Conservation (phyloP, 83 land plant genomes). For the Thuja plicata region DNA sequence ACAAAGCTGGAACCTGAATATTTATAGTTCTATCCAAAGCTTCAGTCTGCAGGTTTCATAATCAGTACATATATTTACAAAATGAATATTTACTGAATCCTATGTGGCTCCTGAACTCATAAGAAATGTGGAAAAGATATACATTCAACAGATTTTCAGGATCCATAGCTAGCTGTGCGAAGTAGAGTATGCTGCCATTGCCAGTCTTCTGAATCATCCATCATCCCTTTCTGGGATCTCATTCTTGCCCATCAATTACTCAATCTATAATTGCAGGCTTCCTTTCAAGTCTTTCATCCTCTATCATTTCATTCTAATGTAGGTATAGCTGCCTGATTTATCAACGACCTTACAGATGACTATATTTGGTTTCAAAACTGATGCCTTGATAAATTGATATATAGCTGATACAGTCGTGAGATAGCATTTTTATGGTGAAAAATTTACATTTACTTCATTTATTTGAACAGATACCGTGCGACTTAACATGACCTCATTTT, state of each 20-base stretch:
- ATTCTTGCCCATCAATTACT: neutral
- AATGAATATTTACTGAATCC: neutral
- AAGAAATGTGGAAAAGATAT: neutral
- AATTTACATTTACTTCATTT: neutral
- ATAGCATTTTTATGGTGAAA: neutral
- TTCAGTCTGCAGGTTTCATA: neutral
- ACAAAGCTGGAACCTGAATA: neutral
- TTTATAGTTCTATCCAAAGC: neutral
- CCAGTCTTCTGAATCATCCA: neutral
- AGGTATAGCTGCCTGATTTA: neutral
- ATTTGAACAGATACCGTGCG: neutral
- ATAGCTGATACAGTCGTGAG: neutral
- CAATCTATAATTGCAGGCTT: neutral
- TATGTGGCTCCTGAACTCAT: neutral
- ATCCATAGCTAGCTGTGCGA: neutral
- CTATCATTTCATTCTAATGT: neutral
- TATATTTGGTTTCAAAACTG: neutral
- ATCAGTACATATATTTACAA: neutral
- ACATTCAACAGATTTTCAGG: neutral
- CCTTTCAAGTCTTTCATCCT: neutral
- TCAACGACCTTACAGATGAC: neutral
- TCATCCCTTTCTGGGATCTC: neutral
- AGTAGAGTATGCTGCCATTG: neutral
- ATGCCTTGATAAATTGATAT: neutral
- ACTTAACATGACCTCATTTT: neutral